These are phyloP conservation scores for Globisporangium carolinianum DNA, from an alignment of 352 stramenopile genomes.

Conservation along the genomic window DNA sequence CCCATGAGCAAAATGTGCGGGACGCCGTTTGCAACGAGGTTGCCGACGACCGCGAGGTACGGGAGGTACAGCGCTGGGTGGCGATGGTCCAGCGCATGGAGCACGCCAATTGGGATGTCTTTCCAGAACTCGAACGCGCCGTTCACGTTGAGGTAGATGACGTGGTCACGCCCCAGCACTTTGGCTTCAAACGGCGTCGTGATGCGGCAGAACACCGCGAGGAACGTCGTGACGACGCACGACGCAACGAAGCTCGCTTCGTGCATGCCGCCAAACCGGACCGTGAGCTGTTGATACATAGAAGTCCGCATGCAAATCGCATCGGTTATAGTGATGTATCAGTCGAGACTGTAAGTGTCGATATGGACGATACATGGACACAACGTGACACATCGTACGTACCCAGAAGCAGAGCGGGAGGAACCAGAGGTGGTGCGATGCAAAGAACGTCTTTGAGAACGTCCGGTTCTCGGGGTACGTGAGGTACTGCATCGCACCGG, in stretches of 20 bases:
- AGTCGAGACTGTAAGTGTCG: no score
- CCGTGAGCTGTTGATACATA: constrained; percentile 35
- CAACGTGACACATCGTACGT: constrained; percentile 8
- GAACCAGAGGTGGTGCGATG: constrained; percentile 82
- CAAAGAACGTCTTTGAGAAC: constrained; percentile 78
- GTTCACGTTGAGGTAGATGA: constrained; percentile 81
- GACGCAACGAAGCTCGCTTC: constrained; percentile 55
- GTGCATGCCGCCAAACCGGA: constrained; percentile 66
- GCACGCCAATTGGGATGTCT: constrained; percentile 61
- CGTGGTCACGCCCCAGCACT: constrained; percentile 44
- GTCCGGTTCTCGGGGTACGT: constrained; percentile 73
- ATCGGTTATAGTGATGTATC: no score
- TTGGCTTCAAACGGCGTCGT: constrained; percentile 68
- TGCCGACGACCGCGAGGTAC: constrained; percentile 56
- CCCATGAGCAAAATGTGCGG: constrained; percentile 64
- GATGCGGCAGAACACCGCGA: constrained; percentile 47
- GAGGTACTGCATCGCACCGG: constrained; percentile 90
- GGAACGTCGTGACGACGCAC: constrained; percentile 47
- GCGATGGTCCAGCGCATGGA: constrained; percentile 71
- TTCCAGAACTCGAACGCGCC: constrained; percentile 82
- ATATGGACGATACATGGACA: no score
- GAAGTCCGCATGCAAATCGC: no score
- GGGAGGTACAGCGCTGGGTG: constrained; percentile 64
- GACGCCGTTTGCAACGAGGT: constrained; percentile 62
- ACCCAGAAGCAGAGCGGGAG: constrained; percentile 74